These are phyloP conservation scores for Euphrasia confusa DNA, from an alignment of 257 asterid species.

Conservation along the genomic window DNA sequence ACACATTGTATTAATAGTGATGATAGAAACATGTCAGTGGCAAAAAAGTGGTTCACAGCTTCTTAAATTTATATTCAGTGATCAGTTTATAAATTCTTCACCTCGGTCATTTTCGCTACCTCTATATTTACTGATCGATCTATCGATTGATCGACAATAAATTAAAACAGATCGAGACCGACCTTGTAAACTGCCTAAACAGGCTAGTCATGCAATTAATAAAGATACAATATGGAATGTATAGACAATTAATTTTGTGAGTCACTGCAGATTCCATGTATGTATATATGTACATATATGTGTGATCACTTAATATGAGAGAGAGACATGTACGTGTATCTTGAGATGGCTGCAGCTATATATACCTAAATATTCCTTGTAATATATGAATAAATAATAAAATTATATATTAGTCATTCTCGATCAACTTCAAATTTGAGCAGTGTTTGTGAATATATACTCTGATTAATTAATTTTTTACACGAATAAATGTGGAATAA, in stretches of 20 bases:
- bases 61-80: neutral
- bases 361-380: too few species aligned
- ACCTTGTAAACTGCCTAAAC: neutral
- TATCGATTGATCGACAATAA: neutral
- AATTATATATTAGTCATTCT: too few species aligned
- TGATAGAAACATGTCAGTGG: constrained; percentile 7
- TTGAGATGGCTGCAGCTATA: neutral
- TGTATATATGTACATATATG: too few species aligned
- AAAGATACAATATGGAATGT: neutral
- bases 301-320: neutral
- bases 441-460: too few species aligned
- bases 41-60: neutral
- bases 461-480: too few species aligned
- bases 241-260: neutral
- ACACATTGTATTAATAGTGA: neutral
- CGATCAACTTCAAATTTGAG: neutral
- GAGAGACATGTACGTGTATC: neutral
- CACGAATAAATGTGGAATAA: too few species aligned
- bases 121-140: too few species aligned
- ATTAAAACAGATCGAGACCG: neutral
- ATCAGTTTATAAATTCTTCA: neutral
- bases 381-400: too few species aligned
- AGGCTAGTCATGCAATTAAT: constrained; percentile 3
- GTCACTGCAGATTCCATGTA: neutral
- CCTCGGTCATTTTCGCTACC: too few species aligned